Evolutionary conservation across 495 filamentous ascomycete genomes (phyloP).

Genomic region (Clohesyomyces aquaticus): DNA sequence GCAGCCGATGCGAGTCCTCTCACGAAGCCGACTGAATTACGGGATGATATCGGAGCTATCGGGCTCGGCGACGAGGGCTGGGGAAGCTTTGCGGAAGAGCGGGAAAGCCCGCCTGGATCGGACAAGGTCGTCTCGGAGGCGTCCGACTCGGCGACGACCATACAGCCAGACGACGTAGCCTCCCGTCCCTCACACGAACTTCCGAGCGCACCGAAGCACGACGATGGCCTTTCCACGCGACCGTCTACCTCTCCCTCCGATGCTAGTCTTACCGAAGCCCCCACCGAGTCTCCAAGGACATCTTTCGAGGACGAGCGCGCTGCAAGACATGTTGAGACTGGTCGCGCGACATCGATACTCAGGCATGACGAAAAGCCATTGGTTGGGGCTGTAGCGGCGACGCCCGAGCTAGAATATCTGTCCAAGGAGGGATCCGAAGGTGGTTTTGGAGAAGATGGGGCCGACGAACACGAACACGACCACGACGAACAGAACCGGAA

Average conservation of each 20-base stretch:
- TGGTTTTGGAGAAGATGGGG: constrained; percentile 36
- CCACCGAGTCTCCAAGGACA: constrained; percentile 34
- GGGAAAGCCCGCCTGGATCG: neutral
- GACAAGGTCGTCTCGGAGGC: constrained; percentile 28
- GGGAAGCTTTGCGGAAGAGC: constrained; percentile 8
- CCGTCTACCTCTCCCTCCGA: constrained; percentile 41
- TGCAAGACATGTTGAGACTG: neutral
- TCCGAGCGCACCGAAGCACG: neutral
- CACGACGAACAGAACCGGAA: no score
- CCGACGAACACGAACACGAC: neutral
- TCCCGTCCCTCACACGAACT: neutral
- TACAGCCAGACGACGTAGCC: constrained; percentile 22
- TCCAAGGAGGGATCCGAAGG: neutral
- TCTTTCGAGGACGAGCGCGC: constrained; percentile 38
- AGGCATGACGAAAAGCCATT: neutral
- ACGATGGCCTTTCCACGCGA: constrained; percentile 39
- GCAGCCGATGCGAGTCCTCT: constrained; percentile 2
- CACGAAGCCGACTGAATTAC: neutral
- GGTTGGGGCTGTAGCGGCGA: neutral
- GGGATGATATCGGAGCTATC: neutral
- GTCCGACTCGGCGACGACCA: constrained; percentile 34
- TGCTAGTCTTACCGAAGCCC: constrained; percentile 30
- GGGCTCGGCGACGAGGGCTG: constrained; percentile 8
- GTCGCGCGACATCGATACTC: neutral
- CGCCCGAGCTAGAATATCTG: neutral